Conservation (phyloP, 495 filamentous ascomycete genomes). For the Penicillium ochrochloron region DNA sequence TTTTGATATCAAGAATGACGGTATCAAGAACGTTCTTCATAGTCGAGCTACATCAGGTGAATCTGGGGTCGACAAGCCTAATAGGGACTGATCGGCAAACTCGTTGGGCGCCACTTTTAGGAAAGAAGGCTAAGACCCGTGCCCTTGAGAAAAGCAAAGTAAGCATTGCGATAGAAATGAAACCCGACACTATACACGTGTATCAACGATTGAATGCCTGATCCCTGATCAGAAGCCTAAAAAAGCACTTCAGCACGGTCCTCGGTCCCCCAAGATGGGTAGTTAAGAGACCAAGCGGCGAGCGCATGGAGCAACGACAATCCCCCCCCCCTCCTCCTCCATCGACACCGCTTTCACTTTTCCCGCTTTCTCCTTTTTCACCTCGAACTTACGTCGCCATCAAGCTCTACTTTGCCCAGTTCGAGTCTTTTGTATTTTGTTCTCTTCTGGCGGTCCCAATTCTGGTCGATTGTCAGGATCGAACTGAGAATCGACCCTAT, state of each 20-base stretch:
- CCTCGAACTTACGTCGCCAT: conserved; percentile 10
- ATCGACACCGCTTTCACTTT: conserved; percentile 35
- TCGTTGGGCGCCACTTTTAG: conserved; percentile 1
- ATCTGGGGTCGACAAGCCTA: conserved; percentile 16
- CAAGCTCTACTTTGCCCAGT: conserved; percentile 17
- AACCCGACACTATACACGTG: not conserved
- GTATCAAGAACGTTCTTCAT: not conserved
- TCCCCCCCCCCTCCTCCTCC: conserved; percentile 23
- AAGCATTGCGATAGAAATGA: not conserved
- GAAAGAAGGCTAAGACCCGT: not conserved
- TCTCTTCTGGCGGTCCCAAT: conserved; percentile 14
- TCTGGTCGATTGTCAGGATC: conserved; percentile 11
- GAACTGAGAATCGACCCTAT: conserved; percentile 11
- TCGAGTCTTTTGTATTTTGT: conserved; percentile 17
- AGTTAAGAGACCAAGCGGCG: not conserved
- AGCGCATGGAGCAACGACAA: conserved; percentile 26
- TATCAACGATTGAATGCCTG: not conserved
- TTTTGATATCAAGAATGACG: not conserved
- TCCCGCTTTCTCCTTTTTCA: conserved; percentile 36
- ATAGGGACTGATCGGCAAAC: conserved; percentile 16
- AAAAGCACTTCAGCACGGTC: not conserved
- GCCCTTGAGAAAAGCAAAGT: not conserved
- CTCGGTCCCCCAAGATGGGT: not conserved
- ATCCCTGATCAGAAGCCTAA: not conserved
- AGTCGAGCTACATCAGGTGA: not conserved